Base-by-base conservation (phyloP, 768 basidiomycete species). In the Artomyces pyxidatus region DNA sequence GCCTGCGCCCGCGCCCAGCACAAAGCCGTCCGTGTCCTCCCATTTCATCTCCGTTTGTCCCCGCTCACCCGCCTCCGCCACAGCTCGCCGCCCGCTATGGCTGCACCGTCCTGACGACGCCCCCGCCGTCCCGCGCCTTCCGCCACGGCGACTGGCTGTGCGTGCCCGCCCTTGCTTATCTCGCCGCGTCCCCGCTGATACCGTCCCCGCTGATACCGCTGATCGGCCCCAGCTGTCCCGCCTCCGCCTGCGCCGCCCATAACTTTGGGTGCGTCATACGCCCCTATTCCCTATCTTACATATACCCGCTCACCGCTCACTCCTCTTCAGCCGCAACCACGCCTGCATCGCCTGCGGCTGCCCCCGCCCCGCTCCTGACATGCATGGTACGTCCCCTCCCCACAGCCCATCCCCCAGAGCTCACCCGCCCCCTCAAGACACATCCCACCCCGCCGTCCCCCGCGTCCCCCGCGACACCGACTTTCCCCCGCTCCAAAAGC, bases 321-420 rank as follows among this genome's bases (percentile, higher is more conserved):
- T 74, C 51, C 59, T 73, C 47, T 71, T 69, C 64, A 89, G 86
- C 53, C 85, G 88, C 52, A 90, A 90, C 64, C 58, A 81, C 41
- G 67, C 75, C 26, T 90, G 87, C 68, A 85, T 87, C 58, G 84
- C 81, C 37, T 89, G 88, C 59, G 86, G 85, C 54, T 77, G 72
- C 59, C 76, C 83, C 41, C 73, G 81, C 54, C 59, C 37, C 42
- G 64, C 25, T 55, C 67, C 5, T 56, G 63, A 47, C 66, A 59
- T 52, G 65, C 52, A 46, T 63, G 48, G 46, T 62, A 37, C 47
- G 59, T 28, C 25, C 56, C 30, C 55, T 58, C 37, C 55, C 59
- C 16, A 55, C 62, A 19, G 54, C 61, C 26, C 58, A 38, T 47
- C 40, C 45, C 37, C 53, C 60, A 62, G 37, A 63, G 50, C 26